Percentiles rank a stretch among this genome's conserved stretches.
Conservation (phyloP, 805 yeast species). For the Torulaspora indica region DNA sequence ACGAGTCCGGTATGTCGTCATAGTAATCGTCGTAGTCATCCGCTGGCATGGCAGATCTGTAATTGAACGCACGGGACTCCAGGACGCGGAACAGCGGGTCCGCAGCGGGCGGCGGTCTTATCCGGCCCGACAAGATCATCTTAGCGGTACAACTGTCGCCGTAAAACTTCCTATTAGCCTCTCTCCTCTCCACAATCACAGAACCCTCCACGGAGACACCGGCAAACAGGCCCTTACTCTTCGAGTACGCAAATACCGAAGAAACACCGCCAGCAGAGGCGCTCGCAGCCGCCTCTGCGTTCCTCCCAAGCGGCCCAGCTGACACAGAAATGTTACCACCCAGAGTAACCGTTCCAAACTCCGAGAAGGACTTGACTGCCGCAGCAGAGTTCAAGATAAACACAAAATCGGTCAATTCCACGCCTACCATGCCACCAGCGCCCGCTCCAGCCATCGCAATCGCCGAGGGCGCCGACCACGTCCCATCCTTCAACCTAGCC, state of each 20-base stretch:
- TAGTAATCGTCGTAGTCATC: slow-evolving; percentile 66
- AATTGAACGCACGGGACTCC: slow-evolving; percentile 76
- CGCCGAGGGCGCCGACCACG: slow-evolving; percentile 98
- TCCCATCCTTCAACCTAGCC: slow-evolving; percentile 88
- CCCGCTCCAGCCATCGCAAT: slow-evolving; percentile 97
- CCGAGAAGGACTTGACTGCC: slow-evolving; percentile 92
- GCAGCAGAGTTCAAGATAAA: slow-evolving; percentile 80
- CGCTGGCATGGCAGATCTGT: slow-evolving; percentile 57
- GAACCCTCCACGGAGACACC: slow-evolving; percentile 98
- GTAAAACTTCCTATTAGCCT: slow-evolving; percentile 91
- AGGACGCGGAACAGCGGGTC: slow-evolving; percentile 82
- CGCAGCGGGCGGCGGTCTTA: slow-evolving; percentile 89
- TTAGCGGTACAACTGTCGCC: slow-evolving; percentile 88
- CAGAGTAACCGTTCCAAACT: slow-evolving; percentile 85
- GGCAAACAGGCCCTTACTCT: slow-evolving; percentile 94
- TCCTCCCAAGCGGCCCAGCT: slow-evolving; percentile 96
- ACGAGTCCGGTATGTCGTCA: slow-evolving; percentile 49
- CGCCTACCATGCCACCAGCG: slow-evolving; percentile 96
- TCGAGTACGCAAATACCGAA: slow-evolving; percentile 88
- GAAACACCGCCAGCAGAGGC: slow-evolving; percentile 85
- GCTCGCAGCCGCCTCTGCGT: slow-evolving; percentile 95
- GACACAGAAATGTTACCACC: slow-evolving; percentile 96
- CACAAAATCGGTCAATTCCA: slow-evolving; percentile 93
- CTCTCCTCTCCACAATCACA: slow-evolving; percentile 93
- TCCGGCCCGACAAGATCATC: slow-evolving; percentile 73